Base-by-base conservation (phyloP, 331 rosid genomes). In the Telfairia occidentalis region DNA sequence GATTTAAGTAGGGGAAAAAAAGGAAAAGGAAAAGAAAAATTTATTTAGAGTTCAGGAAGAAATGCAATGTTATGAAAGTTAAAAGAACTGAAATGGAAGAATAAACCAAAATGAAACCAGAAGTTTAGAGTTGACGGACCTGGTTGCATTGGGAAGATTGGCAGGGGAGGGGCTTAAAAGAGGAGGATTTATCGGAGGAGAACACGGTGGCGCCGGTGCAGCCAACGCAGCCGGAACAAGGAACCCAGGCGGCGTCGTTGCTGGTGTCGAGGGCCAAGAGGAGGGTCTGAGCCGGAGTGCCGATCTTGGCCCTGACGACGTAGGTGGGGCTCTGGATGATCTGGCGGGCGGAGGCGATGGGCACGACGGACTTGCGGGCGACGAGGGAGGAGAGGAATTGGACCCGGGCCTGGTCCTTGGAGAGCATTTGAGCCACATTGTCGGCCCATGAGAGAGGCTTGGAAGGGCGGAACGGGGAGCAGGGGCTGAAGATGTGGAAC, bases 191-290 rank as follows among this genome's bases (percentile, higher is more conserved):
- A 13, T 29, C 28, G 9, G 96, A 84, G 28, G 88, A 40, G 65
- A 90, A 95, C 4, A 76, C 76, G 5, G 74, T 48, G 7, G 72
- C 23, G 1, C 92, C 50, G 0, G 96, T 75, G 79, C 99, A 95
- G 37, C 99, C 99, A 10, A 84, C 48, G 59, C 99, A 95, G 42
- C 89, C 96, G 7, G 77, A 42, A 24, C 97, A 95, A 50, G 99
- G 99, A 7, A 92, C 50, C 99, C 97, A 95, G 1, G 97, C 96
- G 43, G 86, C 90, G 77, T 95, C 99, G 55, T 74, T 95, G 82
- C 92, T 92, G 4, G 96, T 95, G 24, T 95, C 99, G 71, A 95
- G 71, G 52, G 99, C 97, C 85, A 95, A 0, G n/a, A 95, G 92
- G 72, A 95, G 38, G 16, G 87, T 91, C 82, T 90, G 99, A 38